A percentile compares a stretch with the other conserved stretches of the same genome.
phyloP scores from a whole-genome alignment of 192 early-diverging fungal genomes.

The Coemansia biformis region DNA sequence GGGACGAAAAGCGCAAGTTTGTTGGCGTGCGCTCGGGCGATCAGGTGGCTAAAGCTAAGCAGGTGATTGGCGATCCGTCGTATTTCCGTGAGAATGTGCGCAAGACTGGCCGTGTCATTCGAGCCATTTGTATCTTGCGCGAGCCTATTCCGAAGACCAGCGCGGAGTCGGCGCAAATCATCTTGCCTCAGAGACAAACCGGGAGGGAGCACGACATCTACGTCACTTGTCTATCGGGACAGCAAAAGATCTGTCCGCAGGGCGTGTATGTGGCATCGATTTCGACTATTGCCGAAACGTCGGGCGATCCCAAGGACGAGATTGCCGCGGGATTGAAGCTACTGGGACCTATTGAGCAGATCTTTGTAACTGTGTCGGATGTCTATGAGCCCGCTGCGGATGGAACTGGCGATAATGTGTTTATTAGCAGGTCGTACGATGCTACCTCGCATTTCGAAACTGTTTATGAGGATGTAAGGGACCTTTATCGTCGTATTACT shows the following conservation, averaged over 20 bases:
- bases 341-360: slow-evolving; percentile 84
- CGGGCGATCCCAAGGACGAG: slow-evolving; percentile 79
- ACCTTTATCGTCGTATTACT: slow-evolving; percentile 79
- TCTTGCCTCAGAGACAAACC: slow-evolving; percentile 97
- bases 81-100: slow-evolving; percentile 82
- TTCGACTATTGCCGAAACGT: slow-evolving; percentile 92
- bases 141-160: slow-evolving; percentile 87
- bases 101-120: slow-evolving; percentile 80
- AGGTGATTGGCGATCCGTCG: slow-evolving; percentile 94
- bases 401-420: slow-evolving; percentile 78
- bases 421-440: slow-evolving; percentile 93
- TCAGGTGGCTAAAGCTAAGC: slow-evolving; percentile 74
- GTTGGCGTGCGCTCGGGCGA: slow-evolving; percentile 85
- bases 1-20: slow-evolving; percentile 75
- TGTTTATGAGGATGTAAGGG: slow-evolving; percentile 92
- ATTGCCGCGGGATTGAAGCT: slow-evolving; percentile 82
- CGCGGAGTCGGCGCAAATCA: slow-evolving; percentile 87
- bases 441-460: slow-evolving; percentile 99
- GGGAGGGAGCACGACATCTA: slow-evolving; percentile 94
- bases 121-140: slow-evolving; percentile 92
- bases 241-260: slow-evolving; percentile 90
- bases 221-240: slow-evolving; percentile 79
- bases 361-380: slow-evolving; percentile 82
- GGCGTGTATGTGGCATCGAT: slow-evolving; percentile 93
- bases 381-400: slow-evolving; percentile 83